phyloP scores from a whole-genome alignment of 2,329 filamentous ascomycete species.

The Monilinia fructigena region DNA sequence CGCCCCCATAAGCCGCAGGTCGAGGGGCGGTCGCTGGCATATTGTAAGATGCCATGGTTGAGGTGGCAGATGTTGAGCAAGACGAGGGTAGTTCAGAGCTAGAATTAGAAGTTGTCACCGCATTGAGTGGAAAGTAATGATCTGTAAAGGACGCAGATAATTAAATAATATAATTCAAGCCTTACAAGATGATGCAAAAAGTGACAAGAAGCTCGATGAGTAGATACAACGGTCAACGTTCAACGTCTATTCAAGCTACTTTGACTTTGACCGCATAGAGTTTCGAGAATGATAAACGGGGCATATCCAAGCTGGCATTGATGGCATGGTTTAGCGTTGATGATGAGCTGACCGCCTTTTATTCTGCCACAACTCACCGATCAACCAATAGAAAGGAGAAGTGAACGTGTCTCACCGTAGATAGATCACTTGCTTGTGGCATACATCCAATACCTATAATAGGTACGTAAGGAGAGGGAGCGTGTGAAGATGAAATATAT shows the following conservation, averaged over 20 bases:
- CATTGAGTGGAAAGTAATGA: slow-evolving; percentile 34
- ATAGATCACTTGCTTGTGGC: slow-evolving; percentile 8
- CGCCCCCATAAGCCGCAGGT: slow-evolving; percentile 47
- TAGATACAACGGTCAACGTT: slow-evolving; percentile 13
- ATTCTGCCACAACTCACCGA: slow-evolving; percentile 1
- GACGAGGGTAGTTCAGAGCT: slow-evolving; percentile 27
- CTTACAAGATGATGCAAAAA: neutral
- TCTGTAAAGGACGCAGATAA: neutral
- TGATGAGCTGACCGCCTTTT: slow-evolving; percentile 4
- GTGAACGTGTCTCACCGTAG: slow-evolving; percentile 18
- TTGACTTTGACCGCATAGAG: slow-evolving; percentile 10
- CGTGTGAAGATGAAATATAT: too few relatives aligned
- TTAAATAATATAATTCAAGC: slow-evolving; percentile 11
- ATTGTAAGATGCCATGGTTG: slow-evolving; percentile 47
- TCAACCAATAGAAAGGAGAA: slow-evolving; percentile 9
- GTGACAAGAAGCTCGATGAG: slow-evolving; percentile 10
- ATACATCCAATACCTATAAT: too few relatives aligned
- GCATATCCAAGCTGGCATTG: slow-evolving; percentile 22
- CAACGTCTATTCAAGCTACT: slow-evolving; percentile 16
- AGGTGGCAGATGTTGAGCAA: slow-evolving; percentile 25
- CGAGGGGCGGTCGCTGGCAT: slow-evolving; percentile 44
- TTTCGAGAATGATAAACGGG: slow-evolving; percentile 16
- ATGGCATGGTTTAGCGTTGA: slow-evolving; percentile 17
- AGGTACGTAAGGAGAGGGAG: too few relatives aligned
- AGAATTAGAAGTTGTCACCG: slow-evolving; percentile 33